A percentile compares a stretch with the other conserved stretches of the same genome.
These are phyloP conservation scores for Potentilla sterilis DNA, from an alignment of 306 rosid species.

Conservation along the genomic window DNA sequence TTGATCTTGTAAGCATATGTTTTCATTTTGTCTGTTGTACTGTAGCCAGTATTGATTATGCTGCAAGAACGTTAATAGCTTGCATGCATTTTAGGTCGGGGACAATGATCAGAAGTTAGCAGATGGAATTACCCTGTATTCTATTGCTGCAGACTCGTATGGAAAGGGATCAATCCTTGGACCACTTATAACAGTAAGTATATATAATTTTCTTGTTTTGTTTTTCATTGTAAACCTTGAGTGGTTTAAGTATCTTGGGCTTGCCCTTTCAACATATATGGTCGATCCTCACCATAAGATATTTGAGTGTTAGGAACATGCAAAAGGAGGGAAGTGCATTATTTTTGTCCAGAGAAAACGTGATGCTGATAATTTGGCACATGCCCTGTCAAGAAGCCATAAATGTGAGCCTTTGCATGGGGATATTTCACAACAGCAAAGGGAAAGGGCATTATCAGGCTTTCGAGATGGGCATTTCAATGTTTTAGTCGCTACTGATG, in stretches of 20 bases:
- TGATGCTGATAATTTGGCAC: slow-evolving; percentile 87
- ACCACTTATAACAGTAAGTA: slow-evolving; percentile 71
- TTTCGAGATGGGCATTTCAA: slow-evolving; percentile 79
- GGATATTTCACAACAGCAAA: slow-evolving; percentile 87
- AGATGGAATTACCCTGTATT: slow-evolving; percentile 80
- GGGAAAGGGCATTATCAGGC: slow-evolving; percentile 87
- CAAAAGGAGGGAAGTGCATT: slow-evolving; percentile 93
- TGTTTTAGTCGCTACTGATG: slow-evolving; percentile 93
- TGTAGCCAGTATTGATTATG: neutral
- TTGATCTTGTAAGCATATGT: slow-evolving; percentile 83
- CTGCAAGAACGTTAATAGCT: slow-evolving; percentile 27
- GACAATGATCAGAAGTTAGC: slow-evolving; percentile 97
- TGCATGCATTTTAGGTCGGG: slow-evolving; percentile 67
- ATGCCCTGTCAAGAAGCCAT: slow-evolving; percentile 60
- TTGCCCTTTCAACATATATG: slow-evolving; percentile 12
- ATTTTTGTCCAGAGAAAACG: slow-evolving; percentile 97
- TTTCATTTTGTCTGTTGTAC: slow-evolving; percentile 12
- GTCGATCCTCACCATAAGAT: slow-evolving; percentile 18
- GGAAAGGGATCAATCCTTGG: slow-evolving; percentile 77
- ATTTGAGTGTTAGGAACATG: slow-evolving; percentile 66
- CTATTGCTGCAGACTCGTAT: slow-evolving; percentile 53
- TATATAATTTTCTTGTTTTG: slow-evolving; percentile 8
- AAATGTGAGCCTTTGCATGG: slow-evolving; percentile 95
- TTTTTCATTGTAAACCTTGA: neutral
- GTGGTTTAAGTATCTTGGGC: neutral